Conservation (phyloP, 2,329 filamentous ascomycete species). For the Huntiella bhutanensis region DNA sequence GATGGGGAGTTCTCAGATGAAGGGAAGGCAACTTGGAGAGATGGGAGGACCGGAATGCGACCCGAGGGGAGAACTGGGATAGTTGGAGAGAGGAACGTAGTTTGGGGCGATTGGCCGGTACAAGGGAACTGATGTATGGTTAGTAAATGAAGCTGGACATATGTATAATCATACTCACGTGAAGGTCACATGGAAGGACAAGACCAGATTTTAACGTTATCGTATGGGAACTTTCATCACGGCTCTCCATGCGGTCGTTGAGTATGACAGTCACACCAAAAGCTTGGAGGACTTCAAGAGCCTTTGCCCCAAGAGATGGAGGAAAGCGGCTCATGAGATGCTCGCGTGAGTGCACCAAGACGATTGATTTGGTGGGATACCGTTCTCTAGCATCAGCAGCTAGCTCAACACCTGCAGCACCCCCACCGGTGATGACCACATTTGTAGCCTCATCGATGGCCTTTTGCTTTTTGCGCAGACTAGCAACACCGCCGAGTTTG, state of each 20-base stretch:
- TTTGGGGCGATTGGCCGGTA: constrained; percentile 39
- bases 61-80: constrained; percentile 26
- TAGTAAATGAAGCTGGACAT: background rate
- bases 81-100: constrained; percentile 23
- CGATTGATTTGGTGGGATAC: constrained; percentile 37
- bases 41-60: constrained; percentile 33
- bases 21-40: constrained; percentile 34
- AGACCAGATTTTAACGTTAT: constrained; percentile 28
- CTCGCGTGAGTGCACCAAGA: constrained; percentile 36
- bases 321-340: constrained; percentile 34
- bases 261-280: constrained; percentile 33
- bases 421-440: constrained; percentile 36
- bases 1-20: background rate
- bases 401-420: constrained; percentile 42
- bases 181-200: constrained; percentile 28
- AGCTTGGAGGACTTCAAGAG: constrained; percentile 23
- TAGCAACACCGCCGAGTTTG: constrained; percentile 24
- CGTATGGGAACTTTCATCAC: constrained; percentile 19
- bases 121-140: constrained; percentile 30
- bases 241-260: constrained; percentile 25
- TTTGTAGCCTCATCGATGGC: constrained; percentile 24
- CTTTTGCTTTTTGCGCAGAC: constrained; percentile 27
- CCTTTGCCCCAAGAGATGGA: constrained; percentile 21
- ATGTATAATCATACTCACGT: constrained; percentile 20
- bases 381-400: constrained; percentile 37